These are phyloP conservation scores for Malassezia equina DNA, from an alignment of 1,284 basidiomycete genomes.

Conservation along the genomic window DNA sequence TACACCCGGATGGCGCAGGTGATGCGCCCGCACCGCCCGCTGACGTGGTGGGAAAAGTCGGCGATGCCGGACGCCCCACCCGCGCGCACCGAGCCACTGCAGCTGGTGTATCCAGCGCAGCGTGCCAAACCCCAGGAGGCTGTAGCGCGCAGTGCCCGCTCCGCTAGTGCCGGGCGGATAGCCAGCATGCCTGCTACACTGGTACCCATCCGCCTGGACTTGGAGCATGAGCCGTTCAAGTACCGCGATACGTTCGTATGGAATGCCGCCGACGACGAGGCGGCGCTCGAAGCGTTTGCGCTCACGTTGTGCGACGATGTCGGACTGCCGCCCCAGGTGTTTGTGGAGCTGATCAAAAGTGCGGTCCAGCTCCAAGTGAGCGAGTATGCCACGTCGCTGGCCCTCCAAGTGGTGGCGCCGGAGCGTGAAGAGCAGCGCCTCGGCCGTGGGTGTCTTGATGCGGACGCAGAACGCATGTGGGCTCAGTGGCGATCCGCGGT, in stretches of 20 bases:
- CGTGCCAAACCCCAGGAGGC: conserved; percentile 56
- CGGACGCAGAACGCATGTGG: conserved; percentile 3
- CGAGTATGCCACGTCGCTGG: conserved; percentile 54
- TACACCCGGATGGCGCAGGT: conserved; percentile 24
- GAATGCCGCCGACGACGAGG: conserved; percentile 78
- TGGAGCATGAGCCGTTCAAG: conserved; percentile 78
- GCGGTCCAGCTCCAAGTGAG: conserved; percentile 76
- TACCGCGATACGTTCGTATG: conserved; percentile 94
- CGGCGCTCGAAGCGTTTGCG: conserved; percentile 81
- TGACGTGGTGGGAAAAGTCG: conserved; percentile 40
- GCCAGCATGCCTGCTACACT: conserved; percentile 64
- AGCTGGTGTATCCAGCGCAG: conserved; percentile 33
- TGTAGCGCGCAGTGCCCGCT: conserved; percentile 29
- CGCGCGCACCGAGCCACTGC: conserved; percentile 22
- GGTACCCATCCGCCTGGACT: conserved; percentile 84
- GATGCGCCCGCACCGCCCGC: conserved; percentile 24
- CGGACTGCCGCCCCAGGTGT: conserved; percentile 58
- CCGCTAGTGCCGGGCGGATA: conserved; percentile 50
- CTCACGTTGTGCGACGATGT: conserved; percentile 86
- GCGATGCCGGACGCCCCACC: conserved; percentile 23
- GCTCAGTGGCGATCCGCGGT: neutral
- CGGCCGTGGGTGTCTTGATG: conserved; percentile 6
- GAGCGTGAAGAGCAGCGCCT: conserved; percentile 1
- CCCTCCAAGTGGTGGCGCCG: conserved; percentile 19
- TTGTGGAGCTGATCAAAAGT: conserved; percentile 66